Percentiles rank a stretch among this genome's conserved stretches.
Conservation (phyloP, 2,329 filamentous ascomycete genomes). For the Ciborinia camelliae region DNA sequence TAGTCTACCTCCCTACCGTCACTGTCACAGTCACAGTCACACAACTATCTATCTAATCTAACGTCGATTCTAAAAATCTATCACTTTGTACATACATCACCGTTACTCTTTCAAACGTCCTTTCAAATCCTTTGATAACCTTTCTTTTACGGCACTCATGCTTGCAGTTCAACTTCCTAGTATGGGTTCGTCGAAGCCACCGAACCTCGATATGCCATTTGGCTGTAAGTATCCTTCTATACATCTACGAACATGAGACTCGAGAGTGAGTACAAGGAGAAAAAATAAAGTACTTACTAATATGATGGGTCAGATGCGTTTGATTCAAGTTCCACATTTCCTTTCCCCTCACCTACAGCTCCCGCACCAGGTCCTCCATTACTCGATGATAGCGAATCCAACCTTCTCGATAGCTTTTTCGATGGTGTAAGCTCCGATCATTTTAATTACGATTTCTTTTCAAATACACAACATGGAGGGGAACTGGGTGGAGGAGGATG, state of each 20-base stretch:
- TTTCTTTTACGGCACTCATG: conserved; percentile 42
- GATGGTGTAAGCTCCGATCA: conserved; percentile 51
- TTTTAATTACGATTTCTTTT: conserved; percentile 48
- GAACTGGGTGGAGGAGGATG: conserved; percentile 49
- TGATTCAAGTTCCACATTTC: conserved; percentile 43
- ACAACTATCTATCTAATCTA: conserved; percentile 6
- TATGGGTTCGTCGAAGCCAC: conserved; percentile 58
- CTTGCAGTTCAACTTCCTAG: conserved; percentile 53
- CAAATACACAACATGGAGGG: conserved; percentile 45
- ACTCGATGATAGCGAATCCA: conserved; percentile 59
- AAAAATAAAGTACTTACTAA: conserved; percentile 11
- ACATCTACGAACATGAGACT: background rate
- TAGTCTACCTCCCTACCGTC: no score
- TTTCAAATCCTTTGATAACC: background rate
- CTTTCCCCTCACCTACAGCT: conserved; percentile 54
- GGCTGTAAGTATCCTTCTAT: conserved; percentile 54
- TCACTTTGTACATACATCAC: background rate
- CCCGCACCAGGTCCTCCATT: conserved; percentile 63
- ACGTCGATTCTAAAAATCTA: background rate
- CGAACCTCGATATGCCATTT: conserved; percentile 58
- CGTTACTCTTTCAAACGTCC: no score
- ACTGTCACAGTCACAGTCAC: background rate
- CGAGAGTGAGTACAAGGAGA: background rate
- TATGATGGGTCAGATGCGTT: conserved; percentile 43
- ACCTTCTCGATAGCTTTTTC: conserved; percentile 57